Conservation (phyloP, 2,329 filamentous ascomycete species). For the Bertia moriformis region DNA sequence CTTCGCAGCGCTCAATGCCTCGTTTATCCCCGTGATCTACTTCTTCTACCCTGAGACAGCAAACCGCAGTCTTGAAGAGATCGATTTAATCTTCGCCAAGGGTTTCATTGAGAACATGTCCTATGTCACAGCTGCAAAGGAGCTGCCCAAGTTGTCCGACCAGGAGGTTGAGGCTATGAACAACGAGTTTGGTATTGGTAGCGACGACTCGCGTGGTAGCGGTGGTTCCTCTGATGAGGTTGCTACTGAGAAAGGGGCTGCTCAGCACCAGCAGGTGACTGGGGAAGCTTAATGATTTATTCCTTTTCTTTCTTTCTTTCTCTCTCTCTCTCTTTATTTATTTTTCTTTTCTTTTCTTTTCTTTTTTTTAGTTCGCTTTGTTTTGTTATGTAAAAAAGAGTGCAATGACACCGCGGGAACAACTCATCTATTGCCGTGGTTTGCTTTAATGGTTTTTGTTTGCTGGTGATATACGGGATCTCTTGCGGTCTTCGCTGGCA, state of each 20-base stretch:
- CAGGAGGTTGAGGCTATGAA: constrained; percentile 16
- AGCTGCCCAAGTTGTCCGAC: constrained; percentile 16
- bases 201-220: not conserved
- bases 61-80: constrained; percentile 20
- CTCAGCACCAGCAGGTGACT: too few relatives aligned
- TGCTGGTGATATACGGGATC: too few relatives aligned
- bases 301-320: too few relatives aligned
- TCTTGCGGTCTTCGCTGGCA: too few relatives aligned
- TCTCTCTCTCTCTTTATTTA: not conserved
- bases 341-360: not conserved
- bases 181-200: constrained; percentile 15
- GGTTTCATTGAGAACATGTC: constrained; percentile 17
- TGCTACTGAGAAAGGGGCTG: not conserved
- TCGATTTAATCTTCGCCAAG: constrained; percentile 13
- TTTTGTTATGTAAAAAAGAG: too few relatives aligned
- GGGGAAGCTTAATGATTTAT: too few relatives aligned
- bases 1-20: constrained; percentile 30
- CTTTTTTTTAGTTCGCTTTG: not conserved
- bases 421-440: too few relatives aligned
- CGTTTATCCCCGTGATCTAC: constrained; percentile 27
- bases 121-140: constrained; percentile 17
- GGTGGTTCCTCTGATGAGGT: not conserved
- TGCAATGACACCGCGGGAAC: too few relatives aligned
- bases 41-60: constrained; percentile 19
- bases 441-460: too few relatives aligned